A percentile compares a stretch with the other conserved stretches of the same genome.
These are phyloP conservation scores for Priceomyces melissophilus DNA, from an alignment of 805 yeast species.

Conservation along the genomic window DNA sequence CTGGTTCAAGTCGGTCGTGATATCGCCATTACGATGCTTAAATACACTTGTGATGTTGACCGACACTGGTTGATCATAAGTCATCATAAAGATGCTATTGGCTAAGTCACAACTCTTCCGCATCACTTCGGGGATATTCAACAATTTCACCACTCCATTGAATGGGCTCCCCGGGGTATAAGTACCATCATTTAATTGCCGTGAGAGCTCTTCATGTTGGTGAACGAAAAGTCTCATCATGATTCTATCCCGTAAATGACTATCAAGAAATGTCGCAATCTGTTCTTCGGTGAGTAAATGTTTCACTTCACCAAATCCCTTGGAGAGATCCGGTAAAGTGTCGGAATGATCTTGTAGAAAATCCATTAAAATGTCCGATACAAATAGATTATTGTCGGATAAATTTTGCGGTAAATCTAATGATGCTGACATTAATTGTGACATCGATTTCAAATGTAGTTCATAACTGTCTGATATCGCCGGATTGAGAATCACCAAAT, in stretches of 20 bases:
- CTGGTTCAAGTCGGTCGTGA: slow-evolving; percentile 39
- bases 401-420: slow-evolving; percentile 40
- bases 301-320: slow-evolving; percentile 72
- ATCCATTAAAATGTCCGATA: slow-evolving; percentile 45
- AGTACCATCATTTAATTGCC: slow-evolving; percentile 25
- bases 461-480: slow-evolving; percentile 75
- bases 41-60: slow-evolving; percentile 49
- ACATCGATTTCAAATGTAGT: slow-evolving; percentile 67
- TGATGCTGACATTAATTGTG: slow-evolving; percentile 30
- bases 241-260: slow-evolving; percentile 79
- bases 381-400: slow-evolving; percentile 54
- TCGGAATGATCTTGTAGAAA: slow-evolving; percentile 79
- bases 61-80: slow-evolving; percentile 73
- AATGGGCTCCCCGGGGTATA: slow-evolving; percentile 55
- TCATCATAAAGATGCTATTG: slow-evolving; percentile 76
- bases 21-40: slow-evolving; percentile 18
- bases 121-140: slow-evolving; percentile 64
- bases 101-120: slow-evolving; percentile 67
- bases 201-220: slow-evolving; percentile 70
- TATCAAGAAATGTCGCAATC: slow-evolving; percentile 63
- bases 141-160: slow-evolving; percentile 56
- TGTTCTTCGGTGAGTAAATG: slow-evolving; percentile 43
- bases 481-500: slow-evolving; percentile 82
- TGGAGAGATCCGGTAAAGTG: slow-evolving; percentile 75
- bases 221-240: slow-evolving; percentile 83